Base-by-base conservation (phyloP, 345 rosid species). In the Durio zibethinus region DNA sequence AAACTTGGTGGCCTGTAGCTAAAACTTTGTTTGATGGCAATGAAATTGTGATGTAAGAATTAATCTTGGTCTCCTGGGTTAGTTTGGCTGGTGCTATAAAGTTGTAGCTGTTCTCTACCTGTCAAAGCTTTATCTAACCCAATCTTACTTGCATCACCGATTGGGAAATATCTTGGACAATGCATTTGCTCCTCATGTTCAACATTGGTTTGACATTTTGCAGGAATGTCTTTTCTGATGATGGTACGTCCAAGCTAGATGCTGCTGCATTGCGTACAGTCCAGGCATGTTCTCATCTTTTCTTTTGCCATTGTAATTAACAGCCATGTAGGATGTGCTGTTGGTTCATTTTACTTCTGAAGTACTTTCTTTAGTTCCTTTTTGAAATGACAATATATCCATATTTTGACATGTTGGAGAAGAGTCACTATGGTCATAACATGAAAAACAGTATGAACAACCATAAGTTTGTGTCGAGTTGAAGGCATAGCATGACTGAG, bases 151-250 rank as follows among this genome's bases (percentile, higher is more conserved):
- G 33, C 27, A 40, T 50, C 47, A 23, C 52, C 47, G 2, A 72
- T 27, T 47, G 45, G 59, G 23, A 25, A 71, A 42, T 70, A 45
- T 36, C 4, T 40, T 76, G n/a, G 63, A 56, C 43, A 7, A 35
- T 38, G 68, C 6, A 11, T 63, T 64, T 18, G 18, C 43, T 74
- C 20, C 66, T 74, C 56, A 64, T 27, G 21, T 16, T 29, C 4
- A 72, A 54, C 18, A 53, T n/a, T 36, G 54, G 64, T 63, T 65
- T 79, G 56, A 31, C 10, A 81, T 16, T 42, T 69, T 82, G 85
- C 89, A 96, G 99, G 90, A 96, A 96, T 80, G 73, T 93, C 56
- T 92, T 96, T 70, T 93, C 93, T 45, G 97, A 96, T 73, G 95
- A 90, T 84, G 99, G 97, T 59, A 74, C 84, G 38, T 81, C 90